Base-by-base conservation (phyloP, 1,284 basidiomycete genomes). In the Apiotrichum veenhuisii region DNA sequence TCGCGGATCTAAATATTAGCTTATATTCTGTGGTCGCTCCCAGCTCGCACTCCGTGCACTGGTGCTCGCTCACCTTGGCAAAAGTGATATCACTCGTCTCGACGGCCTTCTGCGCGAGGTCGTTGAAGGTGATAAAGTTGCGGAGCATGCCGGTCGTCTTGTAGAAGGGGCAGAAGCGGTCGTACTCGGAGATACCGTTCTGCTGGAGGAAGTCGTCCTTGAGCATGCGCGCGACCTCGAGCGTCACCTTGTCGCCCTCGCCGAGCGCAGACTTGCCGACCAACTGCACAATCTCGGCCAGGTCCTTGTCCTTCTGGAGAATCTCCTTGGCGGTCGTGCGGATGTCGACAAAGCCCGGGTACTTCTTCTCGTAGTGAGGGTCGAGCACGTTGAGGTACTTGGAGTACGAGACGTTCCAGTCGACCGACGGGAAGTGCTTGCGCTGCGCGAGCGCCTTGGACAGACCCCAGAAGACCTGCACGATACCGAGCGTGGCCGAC, bases 331-430 rank as follows among this genome's bases (percentile, higher is more conserved):
- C 91, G 67, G 87, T 88, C 57, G 86, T 88, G 52, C 96, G 91
- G 61, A 94, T 81, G 66, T 94, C 88, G 52, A 97, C 85, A 77
- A 99, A 99, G 40, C 92, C 95, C 1, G 93, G 90, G 71, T 92
- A 87, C 48, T 86, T 85, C 57, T 83, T 81, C 77, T 98, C 92
- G 78, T 98, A 98, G 78, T 94, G 88, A 1, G 89, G 84, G 74
- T 98, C 93, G 52, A 99, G 85, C 9, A 95, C 86, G 74, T 93
- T 93, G 66, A 90, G 89, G 80, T 98, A 98, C 78, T 98, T 98
- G 54, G 95, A 98, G 79, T 98, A 98, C 9, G 96, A 98, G 22
- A 95, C 81, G 55, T 89, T 95, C 95, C 96, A 98, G 80, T 98
- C 98, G 76, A 99, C 95, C 30, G 92, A 96, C 2, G 94, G 94